Percentiles rank a stretch among this genome's conserved stretches.
phyloP scores from a whole-genome alignment of 2,329 filamentous ascomycete genomes.

The Cercospora sp. region DNA sequence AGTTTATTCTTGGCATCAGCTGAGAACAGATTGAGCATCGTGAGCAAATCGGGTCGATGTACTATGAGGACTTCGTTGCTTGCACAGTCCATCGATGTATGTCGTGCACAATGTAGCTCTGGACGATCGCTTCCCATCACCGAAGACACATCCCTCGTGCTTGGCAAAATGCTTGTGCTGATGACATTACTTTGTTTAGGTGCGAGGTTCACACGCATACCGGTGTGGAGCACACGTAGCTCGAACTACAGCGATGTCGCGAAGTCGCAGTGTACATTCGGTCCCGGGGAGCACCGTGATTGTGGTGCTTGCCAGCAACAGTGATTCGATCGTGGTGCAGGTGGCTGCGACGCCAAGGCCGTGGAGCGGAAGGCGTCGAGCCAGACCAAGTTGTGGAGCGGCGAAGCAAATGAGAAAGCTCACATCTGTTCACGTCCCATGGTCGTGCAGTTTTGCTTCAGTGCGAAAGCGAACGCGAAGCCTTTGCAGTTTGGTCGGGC shows the following conservation, averaged over 20 bases:
- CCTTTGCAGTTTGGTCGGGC: not conserved
- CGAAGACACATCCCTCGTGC: not conserved
- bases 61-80: not conserved
- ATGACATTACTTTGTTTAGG: not conserved
- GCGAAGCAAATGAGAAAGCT: not conserved
- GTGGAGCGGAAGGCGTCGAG: not conserved
- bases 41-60: not conserved
- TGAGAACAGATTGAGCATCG: not conserved
- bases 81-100: not conserved
- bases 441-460: not conserved
- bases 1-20: not conserved
- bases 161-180: not conserved
- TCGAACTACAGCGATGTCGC: not conserved
- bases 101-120: not conserved
- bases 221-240: not conserved
- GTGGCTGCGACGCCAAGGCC: not conserved
- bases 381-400: not conserved
- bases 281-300: not conserved
- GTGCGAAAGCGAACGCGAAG: not conserved
- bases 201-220: not conserved
- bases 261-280: not conserved
- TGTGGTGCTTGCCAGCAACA: not conserved
- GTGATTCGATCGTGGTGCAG: not conserved
- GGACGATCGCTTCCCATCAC: not conserved
- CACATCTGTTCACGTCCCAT: not conserved